phyloP scores from a whole-genome alignment of 2,329 filamentous ascomycete genomes.

The Aspergillus sp. region DNA sequence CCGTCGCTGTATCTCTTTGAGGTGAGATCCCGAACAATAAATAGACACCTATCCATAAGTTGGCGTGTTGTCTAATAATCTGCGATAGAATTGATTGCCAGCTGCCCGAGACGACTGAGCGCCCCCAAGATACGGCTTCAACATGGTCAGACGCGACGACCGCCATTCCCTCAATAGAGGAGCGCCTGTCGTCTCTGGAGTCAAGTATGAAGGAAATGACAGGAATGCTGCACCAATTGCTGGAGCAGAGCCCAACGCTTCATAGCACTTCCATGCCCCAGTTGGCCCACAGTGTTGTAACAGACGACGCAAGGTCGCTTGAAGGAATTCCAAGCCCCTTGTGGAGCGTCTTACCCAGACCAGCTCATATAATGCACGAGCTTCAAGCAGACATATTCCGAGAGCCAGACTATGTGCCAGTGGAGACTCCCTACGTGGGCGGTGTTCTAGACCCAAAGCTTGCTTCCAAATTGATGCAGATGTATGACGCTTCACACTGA shows the following conservation, averaged over 20 bases:
- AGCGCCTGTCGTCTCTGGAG: slow-evolving; percentile 31
- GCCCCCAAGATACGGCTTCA: slow-evolving; percentile 29
- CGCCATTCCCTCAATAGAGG: slow-evolving; percentile 32
- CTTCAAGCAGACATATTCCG: slow-evolving; percentile 32
- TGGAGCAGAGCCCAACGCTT: slow-evolving; percentile 21
- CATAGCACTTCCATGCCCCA: slow-evolving; percentile 15
- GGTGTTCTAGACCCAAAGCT: slow-evolving; percentile 30
- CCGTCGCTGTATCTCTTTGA: slow-evolving; percentile 35
- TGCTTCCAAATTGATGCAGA: slow-evolving; percentile 29
- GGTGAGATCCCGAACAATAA: slow-evolving; percentile 18
- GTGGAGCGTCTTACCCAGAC: slow-evolving; percentile 25
- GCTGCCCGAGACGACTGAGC: slow-evolving; percentile 32
- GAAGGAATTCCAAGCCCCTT: slow-evolving; percentile 15
- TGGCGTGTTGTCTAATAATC: not conserved
- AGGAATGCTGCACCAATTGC: slow-evolving; percentile 30
- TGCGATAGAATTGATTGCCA: slow-evolving; percentile 31
- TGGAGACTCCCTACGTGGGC: slow-evolving; percentile 22
- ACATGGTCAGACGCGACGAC: slow-evolving; percentile 30
- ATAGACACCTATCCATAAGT: no score
- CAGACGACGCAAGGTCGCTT: slow-evolving; percentile 21
- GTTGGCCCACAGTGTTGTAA: slow-evolving; percentile 17
- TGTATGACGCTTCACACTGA: slow-evolving; percentile 18
- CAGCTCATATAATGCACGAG: slow-evolving; percentile 30
- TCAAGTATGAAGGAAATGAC: slow-evolving; percentile 35
- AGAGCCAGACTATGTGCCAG: slow-evolving; percentile 20